Base-by-base conservation (phyloP, 2,329 filamentous ascomycete species). In the Atkinsonella hypoxylon region DNA sequence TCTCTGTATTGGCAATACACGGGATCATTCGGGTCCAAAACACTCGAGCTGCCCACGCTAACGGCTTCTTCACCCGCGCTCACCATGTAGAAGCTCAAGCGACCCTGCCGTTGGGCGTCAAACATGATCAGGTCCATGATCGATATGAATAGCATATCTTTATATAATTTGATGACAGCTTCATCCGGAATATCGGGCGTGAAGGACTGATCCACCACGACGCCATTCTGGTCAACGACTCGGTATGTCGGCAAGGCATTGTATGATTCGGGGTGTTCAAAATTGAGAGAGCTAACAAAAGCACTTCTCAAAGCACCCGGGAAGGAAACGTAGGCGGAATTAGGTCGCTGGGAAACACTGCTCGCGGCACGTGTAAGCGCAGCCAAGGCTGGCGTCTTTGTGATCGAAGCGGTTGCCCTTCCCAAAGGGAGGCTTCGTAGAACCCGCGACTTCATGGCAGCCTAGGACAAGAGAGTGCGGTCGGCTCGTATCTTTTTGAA, bases 41-140 rank as follows among this genome's bases (percentile, higher is more conserved):
- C 89, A 22, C 88, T 89, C 0, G 90, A 88, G 2, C 86, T 90
- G 1, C 89, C 93, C 2, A 98, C 84, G 42, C 88, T 87, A 48
- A 95, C 89, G 34, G 91, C 93, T 74, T 98, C 93, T 71, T 96
- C 90, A 52, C 90, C 90, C 0, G 89, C 87, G 38, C 87, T 91
- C 62, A 91, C 91, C 87, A 98, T 97, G 69, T 98, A 98, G 70
- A 98, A 98, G 66, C 85, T 90, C 51, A 95, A 70, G 18, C 89
- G 81, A n/a, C 90, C 90, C 68, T 98, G 93, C 44, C 93, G 78
- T 69, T 98, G 93, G 0, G 93, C 90, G 62, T 98, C 93, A 62
- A 95, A 96, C 90, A 97, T 97, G 64, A 97, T 87, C 50, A 95
- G 68, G 64, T 98, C 93, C 89, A 98, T 93, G 58, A 97, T 86